Evolutionary conservation across 192 early-diverging fungal species (phyloP), one percentile per base, ranked within the genome.

Genomic region (Chytriomyces confervae): DNA sequence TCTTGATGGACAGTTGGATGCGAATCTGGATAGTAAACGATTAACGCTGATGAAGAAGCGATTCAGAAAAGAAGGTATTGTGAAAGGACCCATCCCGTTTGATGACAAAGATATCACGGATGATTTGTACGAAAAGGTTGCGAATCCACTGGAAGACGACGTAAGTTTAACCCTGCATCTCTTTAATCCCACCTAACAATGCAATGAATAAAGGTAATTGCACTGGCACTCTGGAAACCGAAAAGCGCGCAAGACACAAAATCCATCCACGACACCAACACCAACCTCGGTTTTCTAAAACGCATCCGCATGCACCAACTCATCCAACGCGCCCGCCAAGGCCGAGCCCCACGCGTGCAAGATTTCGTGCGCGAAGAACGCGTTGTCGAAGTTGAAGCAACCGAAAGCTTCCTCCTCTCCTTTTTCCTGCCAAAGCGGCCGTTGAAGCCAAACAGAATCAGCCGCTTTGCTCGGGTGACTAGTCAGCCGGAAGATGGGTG

Each of bases 291-390:
- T 11, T 86, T 88, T 64, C 62, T 89, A n/a, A 88, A 86, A 29
- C 81, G 87, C 20, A 77, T 89, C 24, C 77, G 87, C 43, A 82
- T 66, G 20, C 79, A 86, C 61, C 85, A 87, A 47, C 67, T 89
- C 13, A 75, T 89, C 13, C 80, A 76, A 29, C 69, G 79, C 50
- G 72, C 82, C 5, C 29, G 67, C n/a, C 66, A 76, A 46, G 61
- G 70, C 23, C 77, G 82, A 49, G 82, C 87, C n/a, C 72, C 64
- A 50, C 63, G 73, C 5, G 76, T 86, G 43, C 80, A 81, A 18
- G 84, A 89, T 66, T 85, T 79, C 61, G 83, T 89, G 5, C 76
- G 79, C 29, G 88, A 89, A 68, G 88, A 81, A 74, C 60, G 78
- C 44, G 51, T 88, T 3, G 50, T 69, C 24, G 64, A 66, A 51